Percentiles rank a stretch among this genome's conserved stretches.
phyloP scores from a whole-genome alignment of 2,329 filamentous ascomycete species.

The Colletotrichum shisoi region DNA sequence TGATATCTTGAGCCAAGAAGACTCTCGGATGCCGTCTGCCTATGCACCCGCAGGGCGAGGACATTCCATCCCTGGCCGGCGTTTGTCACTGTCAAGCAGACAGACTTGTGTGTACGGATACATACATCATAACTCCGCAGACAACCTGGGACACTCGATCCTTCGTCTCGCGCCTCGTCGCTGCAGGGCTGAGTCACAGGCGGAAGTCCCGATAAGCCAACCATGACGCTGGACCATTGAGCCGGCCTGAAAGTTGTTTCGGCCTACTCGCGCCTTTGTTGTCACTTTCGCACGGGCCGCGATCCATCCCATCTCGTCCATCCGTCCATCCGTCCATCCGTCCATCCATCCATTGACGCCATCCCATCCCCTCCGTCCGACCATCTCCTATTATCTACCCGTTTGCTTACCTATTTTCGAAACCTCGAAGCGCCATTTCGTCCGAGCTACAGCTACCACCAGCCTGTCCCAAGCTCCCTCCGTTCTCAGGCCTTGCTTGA shows the following conservation, averaged over 20 bases:
- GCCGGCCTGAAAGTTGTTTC: constrained; percentile 25
- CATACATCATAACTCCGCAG: not conserved
- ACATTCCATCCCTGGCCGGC: not conserved
- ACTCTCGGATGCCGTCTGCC: not conserved
- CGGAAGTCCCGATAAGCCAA: constrained; percentile 20
- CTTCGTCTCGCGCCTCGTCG: constrained; percentile 5
- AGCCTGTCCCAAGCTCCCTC: not conserved
- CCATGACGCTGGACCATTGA: constrained; percentile 1
- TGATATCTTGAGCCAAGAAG: not conserved
- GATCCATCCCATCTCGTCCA: constrained; percentile 23
- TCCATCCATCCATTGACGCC: not conserved
- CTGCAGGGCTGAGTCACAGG: not conserved
- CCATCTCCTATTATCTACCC: not conserved
- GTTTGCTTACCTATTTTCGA: constrained; percentile 30
- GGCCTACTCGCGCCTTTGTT: constrained; percentile 26
- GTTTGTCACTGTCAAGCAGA: not conserved
- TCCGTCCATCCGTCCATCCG: constrained; percentile 5
- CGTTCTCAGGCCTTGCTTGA: not conserved
- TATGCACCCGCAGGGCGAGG: not conserved
- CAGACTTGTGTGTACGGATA: not conserved
- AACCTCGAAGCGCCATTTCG: constrained; percentile 26
- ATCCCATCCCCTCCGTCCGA: constrained; percentile 15
- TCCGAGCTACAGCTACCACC: constrained; percentile 20
- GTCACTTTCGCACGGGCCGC: constrained; percentile 35
- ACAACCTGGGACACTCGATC: not conserved